A percentile compares a stretch with the other conserved stretches of the same genome.
phyloP scores from a whole-genome alignment of 2,329 filamentous ascomycete genomes.

The Massarina eburnea region DNA sequence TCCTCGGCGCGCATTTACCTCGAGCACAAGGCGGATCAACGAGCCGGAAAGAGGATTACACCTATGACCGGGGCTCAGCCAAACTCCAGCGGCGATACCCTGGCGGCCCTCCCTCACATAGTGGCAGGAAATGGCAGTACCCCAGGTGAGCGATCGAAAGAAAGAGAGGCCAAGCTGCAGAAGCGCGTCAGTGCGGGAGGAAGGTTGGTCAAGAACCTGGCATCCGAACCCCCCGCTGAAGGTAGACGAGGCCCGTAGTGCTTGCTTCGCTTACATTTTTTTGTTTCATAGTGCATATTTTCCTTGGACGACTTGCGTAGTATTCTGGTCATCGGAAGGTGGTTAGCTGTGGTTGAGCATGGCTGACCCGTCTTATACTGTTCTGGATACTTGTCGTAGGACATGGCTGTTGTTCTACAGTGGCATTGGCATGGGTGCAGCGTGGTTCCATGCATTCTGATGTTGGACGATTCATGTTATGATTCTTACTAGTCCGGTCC shows the following conservation, averaged over 20 bases:
- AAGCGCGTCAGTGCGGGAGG: constrained; percentile 45
- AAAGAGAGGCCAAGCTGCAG: constrained; percentile 41
- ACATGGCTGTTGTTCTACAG: background rate
- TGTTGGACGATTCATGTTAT: background rate
- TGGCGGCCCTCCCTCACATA: constrained; percentile 63
- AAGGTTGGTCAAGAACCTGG: constrained; percentile 41
- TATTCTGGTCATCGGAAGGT: constrained; percentile 30
- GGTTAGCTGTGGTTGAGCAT: constrained; percentile 13
- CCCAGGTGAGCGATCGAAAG: constrained; percentile 40
- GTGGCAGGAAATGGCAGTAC: constrained; percentile 43
- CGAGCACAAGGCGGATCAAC: constrained; percentile 68
- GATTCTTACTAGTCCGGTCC: background rate
- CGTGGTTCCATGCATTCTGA: background rate
- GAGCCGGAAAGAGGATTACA: constrained; percentile 38
- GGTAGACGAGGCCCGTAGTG: constrained; percentile 39
- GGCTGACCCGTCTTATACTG: background rate
- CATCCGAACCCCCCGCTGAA: constrained; percentile 15
- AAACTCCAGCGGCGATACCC: constrained; percentile 56
- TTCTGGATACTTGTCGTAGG: constrained; percentile 1
- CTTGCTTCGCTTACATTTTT: constrained; percentile 30
- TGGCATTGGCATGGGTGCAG: background rate
- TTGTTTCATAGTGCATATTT: constrained; percentile 39
- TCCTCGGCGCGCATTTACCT: constrained; percentile 79
- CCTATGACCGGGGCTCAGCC: constrained; percentile 50
- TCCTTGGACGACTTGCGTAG: constrained; percentile 33